phyloP scores from a whole-genome alignment of 768 basidiomycete species.

The Tephrocybe sp. region DNA sequence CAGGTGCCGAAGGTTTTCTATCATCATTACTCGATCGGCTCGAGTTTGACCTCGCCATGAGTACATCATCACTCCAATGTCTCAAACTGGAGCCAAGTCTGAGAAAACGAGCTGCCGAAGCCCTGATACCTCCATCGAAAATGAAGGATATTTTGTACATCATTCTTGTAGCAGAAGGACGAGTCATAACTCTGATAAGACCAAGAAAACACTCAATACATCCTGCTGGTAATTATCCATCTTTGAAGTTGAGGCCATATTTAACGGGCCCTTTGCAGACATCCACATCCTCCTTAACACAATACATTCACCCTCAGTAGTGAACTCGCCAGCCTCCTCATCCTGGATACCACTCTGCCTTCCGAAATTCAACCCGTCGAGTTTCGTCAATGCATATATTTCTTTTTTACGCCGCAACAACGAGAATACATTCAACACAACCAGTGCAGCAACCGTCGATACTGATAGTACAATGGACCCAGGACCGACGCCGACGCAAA shows the following conservation, averaged over 20 bases:
- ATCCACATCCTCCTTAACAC: constrained; percentile 93
- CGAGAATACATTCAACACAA: constrained; percentile 16
- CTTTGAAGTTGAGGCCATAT: background rate
- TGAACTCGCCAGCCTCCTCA: constrained; percentile 75
- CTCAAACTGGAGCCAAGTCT: constrained; percentile 70
- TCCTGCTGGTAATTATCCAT: constrained; percentile 63
- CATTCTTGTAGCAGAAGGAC: constrained; percentile 75
- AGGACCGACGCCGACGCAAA: constrained; percentile 14
- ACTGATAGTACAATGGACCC: background rate
- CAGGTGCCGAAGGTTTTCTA: constrained; percentile 84
- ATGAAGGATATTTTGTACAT: constrained; percentile 94
- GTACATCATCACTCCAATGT: constrained; percentile 78
- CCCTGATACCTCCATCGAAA: constrained; percentile 77
- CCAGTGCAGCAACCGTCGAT: constrained; percentile 8
- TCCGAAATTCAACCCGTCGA: constrained; percentile 87
- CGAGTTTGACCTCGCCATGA: constrained; percentile 80
- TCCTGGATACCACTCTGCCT: constrained; percentile 96
- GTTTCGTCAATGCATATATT: constrained; percentile 92
- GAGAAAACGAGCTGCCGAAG: constrained; percentile 75
- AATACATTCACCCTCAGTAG: constrained; percentile 77
- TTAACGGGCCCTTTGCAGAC: constrained; percentile 44
- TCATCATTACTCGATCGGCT: constrained; percentile 67
- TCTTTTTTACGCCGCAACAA: constrained; percentile 59
- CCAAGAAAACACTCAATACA: constrained; percentile 95
- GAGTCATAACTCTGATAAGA: constrained; percentile 83